Evolutionary conservation across 768 basidiomycete genomes (phyloP).

Genomic region (Strobilomyces dryophilus): DNA sequence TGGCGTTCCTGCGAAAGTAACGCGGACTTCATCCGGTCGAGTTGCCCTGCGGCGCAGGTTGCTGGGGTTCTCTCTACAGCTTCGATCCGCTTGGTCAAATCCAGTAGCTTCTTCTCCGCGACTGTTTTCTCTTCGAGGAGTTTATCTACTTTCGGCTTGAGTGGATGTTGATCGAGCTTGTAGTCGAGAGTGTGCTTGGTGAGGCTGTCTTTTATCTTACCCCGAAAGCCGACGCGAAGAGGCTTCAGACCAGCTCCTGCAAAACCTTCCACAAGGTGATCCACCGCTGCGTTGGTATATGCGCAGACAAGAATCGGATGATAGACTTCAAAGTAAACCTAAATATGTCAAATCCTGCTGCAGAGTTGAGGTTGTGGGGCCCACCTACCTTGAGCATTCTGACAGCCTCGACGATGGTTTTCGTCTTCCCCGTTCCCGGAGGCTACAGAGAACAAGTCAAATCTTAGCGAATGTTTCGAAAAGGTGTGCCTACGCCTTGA

Average conservation of each 20-base stretch:
- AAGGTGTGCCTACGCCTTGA: constrained; percentile 65
- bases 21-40: constrained; percentile 29
- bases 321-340: constrained; percentile 77
- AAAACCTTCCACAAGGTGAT: constrained; percentile 82
- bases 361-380: neutral
- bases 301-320: constrained; percentile 89
- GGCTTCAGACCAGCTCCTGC: constrained; percentile 59
- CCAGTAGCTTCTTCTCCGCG: constrained; percentile 21
- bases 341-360: neutral
- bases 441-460: constrained; percentile 44
- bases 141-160: constrained; percentile 41
- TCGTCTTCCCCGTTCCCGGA: constrained; percentile 91
- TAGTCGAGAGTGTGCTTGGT: constrained; percentile 56
- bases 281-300: constrained; percentile 90
- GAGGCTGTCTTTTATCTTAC: constrained; percentile 56
- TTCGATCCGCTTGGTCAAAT: constrained; percentile 26
- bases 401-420: constrained; percentile 83
- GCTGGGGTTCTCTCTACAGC: constrained; percentile 15
- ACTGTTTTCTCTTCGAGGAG: constrained; percentile 38
- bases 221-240: constrained; percentile 67
- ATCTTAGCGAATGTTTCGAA: neutral
- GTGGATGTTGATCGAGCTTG: constrained; percentile 58
- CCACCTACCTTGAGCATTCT: constrained; percentile 73
- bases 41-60: constrained; percentile 13
- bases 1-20: constrained; percentile 29